These are phyloP conservation scores for Cyphellophora attinorum DNA, from an alignment of 2,329 filamentous ascomycete genomes.

Conservation along the genomic window DNA sequence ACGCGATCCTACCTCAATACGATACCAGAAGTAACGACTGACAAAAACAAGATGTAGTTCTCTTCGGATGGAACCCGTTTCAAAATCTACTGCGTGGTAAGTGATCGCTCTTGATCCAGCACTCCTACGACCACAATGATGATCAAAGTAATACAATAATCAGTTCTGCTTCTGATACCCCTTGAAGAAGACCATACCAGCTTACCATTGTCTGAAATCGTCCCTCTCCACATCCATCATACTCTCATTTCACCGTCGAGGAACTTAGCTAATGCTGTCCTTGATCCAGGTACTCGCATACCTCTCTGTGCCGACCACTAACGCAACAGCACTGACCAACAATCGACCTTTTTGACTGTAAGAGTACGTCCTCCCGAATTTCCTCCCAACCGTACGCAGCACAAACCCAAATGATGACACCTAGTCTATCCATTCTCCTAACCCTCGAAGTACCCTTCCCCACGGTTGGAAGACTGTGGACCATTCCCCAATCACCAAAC, in stretches of 20 bases:
- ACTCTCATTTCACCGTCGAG: not conserved
- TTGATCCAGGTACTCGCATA: not conserved
- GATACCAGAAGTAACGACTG: too few relatives aligned
- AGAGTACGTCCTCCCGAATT: constrained; percentile 24
- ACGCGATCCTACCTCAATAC: too few relatives aligned
- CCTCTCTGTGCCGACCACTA: too few relatives aligned
- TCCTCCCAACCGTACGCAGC: constrained; percentile 47
- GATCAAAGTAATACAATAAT: constrained; percentile 38
- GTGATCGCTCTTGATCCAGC: too few relatives aligned
- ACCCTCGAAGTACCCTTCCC: constrained; percentile 26
- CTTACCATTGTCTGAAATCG: constrained; percentile 35
- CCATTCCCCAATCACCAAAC: constrained; percentile 19
- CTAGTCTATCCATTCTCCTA: constrained; percentile 57
- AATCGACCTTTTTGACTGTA: not conserved
- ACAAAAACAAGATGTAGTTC: too few relatives aligned
- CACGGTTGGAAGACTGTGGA: not conserved
- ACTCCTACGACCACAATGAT: too few relatives aligned
- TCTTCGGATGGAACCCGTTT: too few relatives aligned
- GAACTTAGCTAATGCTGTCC: not conserved
- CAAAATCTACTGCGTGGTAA: too few relatives aligned
- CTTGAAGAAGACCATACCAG: constrained; percentile 49
- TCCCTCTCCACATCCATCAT: not conserved
- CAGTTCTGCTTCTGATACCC: constrained; percentile 56
- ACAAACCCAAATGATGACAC: constrained; percentile 42
- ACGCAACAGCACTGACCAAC: too few relatives aligned